Evolutionary conservation across 2,329 filamentous ascomycete genomes (phyloP).

Genomic region (Aspergillus fructus): DNA sequence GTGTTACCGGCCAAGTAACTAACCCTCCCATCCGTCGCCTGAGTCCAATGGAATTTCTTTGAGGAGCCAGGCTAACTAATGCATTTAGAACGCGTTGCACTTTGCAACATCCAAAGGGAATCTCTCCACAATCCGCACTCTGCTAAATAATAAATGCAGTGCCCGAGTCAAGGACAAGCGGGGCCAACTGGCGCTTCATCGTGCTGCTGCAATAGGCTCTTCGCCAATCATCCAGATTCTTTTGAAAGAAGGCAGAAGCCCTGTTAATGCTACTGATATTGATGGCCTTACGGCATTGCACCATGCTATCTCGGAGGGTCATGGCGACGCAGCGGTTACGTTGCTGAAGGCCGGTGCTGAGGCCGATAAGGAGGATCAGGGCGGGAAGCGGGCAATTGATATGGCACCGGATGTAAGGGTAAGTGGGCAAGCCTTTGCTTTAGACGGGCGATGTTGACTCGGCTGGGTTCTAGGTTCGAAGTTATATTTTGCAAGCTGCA

Average conservation of each 20-base stretch:
- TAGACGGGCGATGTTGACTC: slow-evolving; percentile 5
- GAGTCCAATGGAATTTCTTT: neutral
- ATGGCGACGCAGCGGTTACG: slow-evolving; percentile 77
- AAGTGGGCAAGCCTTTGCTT: neutral
- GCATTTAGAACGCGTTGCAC: slow-evolving; percentile 74
- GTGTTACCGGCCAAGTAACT: slow-evolving; percentile 42
- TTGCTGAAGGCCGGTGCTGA: slow-evolving; percentile 85
- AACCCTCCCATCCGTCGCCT: neutral
- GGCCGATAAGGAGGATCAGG: slow-evolving; percentile 69
- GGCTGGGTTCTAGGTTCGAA: slow-evolving; percentile 57
- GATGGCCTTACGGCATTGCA: slow-evolving; percentile 87
- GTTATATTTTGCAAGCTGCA: slow-evolving; percentile 73
- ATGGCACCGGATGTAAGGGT: slow-evolving; percentile 85
- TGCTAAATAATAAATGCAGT: slow-evolving; percentile 75
- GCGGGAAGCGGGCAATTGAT: slow-evolving; percentile 72
- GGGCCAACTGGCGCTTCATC: slow-evolving; percentile 86
- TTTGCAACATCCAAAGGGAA: slow-evolving; percentile 90
- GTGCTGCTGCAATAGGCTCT: slow-evolving; percentile 85
- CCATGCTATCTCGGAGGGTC: slow-evolving; percentile 62
- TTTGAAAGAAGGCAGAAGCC: slow-evolving; percentile 70
- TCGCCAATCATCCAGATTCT: slow-evolving; percentile 82
- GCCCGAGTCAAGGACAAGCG: slow-evolving; percentile 79
- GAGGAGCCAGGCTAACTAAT: neutral
- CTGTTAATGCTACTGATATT: slow-evolving; percentile 77
- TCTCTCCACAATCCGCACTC: slow-evolving; percentile 72